Evolutionary conservation across 83 land plant species (phyloP).

Genomic region (Diphasiastrum complanatum): DNA sequence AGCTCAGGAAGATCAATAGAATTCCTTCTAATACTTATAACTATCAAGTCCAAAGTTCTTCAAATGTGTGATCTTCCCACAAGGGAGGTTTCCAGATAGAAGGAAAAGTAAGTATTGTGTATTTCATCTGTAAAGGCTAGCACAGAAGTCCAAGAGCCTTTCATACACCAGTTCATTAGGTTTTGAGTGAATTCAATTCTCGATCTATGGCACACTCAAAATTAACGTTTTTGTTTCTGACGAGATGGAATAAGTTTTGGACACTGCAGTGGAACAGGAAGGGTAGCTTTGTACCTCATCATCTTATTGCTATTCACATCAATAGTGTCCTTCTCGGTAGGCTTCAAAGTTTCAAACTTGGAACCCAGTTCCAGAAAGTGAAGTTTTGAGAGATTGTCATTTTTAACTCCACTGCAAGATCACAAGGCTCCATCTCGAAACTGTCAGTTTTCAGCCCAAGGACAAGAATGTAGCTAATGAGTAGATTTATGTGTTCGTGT

Average conservation of each 20-base stretch:
- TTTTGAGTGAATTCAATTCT: too few relatives aligned
- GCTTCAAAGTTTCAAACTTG: constrained; percentile 26
- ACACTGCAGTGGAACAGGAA: constrained; percentile 65
- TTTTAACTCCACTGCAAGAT: constrained; percentile 68
- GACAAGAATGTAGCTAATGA: constrained; percentile 65
- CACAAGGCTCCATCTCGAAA: constrained; percentile 50
- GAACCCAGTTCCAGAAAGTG: constrained; percentile 64
- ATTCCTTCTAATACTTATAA: too few relatives aligned
- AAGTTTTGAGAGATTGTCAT: constrained; percentile 21
- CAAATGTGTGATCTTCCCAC: too few relatives aligned
- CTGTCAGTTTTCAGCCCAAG: constrained; percentile 59
- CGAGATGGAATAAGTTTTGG: constrained; percentile 36
- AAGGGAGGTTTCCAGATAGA: too few relatives aligned
- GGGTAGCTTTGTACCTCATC: constrained; percentile 24
- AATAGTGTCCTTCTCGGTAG: constrained; percentile 6
- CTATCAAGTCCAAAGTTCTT: too few relatives aligned
- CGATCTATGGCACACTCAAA: too few relatives aligned
- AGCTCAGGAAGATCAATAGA: too few relatives aligned
- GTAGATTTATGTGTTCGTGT: constrained; percentile 44
- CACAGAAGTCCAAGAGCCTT: too few relatives aligned
- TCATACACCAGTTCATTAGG: too few relatives aligned
- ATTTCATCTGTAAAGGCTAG: too few relatives aligned
- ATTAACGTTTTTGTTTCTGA: too few relatives aligned
- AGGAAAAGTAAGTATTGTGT: too few relatives aligned
- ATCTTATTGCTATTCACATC: constrained; percentile 17